Evolutionary conservation across 352 stramenopile genomes (phyloP).

Genomic region (Phytophthora tubulina): DNA sequence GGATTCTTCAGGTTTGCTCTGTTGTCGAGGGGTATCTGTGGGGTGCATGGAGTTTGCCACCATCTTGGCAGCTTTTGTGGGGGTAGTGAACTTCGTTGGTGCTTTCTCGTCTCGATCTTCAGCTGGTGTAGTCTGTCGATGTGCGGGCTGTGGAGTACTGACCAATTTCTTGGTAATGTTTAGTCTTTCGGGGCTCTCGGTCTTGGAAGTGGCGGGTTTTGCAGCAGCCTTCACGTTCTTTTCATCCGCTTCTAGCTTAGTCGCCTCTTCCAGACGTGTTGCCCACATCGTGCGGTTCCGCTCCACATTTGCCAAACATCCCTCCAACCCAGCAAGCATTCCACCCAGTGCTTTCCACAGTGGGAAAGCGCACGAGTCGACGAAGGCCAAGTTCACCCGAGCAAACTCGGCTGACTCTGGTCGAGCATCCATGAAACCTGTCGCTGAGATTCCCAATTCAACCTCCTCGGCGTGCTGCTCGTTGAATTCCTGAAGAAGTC

Average conservation of each 20-base stretch:
- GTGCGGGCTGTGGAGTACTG: not conserved
- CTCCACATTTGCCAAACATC: conserved; percentile 73
- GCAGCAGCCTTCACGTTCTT: conserved; percentile 8
- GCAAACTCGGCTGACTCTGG: conserved; percentile 69
- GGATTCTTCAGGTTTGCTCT: not conserved
- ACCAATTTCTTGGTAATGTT: conserved; percentile 28
- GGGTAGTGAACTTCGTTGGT: conserved; percentile 18
- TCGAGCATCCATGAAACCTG: conserved; percentile 82
- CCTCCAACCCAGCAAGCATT: conserved; percentile 69
- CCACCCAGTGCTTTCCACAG: conserved; percentile 78
- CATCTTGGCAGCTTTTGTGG: conserved; percentile 22
- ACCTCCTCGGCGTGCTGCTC: conserved; percentile 82
- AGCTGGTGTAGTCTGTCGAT: not conserved
- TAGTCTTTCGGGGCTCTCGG: conserved; percentile 20
- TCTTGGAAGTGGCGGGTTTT: not conserved
- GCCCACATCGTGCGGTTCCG: conserved; percentile 75
- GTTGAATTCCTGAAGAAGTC: conserved; percentile 85
- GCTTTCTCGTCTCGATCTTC: not conserved
- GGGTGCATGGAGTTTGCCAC: conserved; percentile 2
- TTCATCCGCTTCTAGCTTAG: conserved; percentile 27
- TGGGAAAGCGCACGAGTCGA: conserved; percentile 86
- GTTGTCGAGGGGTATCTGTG: conserved; percentile 6
- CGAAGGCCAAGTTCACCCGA: conserved; percentile 85
- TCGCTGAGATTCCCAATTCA: conserved; percentile 66
- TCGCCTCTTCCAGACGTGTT: conserved; percentile 41